A percentile compares a stretch with the other conserved stretches of the same genome.
Conservation (phyloP, 1,284 basidiomycete species). For the Mycosarcoma maydis region DNA sequence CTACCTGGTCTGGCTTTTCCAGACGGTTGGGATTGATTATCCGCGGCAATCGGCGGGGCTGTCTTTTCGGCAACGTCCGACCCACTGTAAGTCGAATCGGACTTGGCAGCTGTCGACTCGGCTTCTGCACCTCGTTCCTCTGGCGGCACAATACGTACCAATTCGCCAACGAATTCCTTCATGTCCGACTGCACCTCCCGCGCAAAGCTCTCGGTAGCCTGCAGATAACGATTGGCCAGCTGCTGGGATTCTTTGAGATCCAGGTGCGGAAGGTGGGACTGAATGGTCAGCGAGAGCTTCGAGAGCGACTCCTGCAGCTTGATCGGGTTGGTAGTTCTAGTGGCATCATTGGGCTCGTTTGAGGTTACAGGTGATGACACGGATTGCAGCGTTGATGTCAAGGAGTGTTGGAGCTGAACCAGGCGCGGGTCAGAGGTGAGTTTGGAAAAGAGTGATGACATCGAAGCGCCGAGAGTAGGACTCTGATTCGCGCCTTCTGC, state of each 20-base stretch:
- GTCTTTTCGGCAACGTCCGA: slow-evolving; percentile 3
- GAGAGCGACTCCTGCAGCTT: slow-evolving; percentile 48
- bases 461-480: slow-evolving; percentile 29
- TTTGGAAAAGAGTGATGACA: slow-evolving; percentile 40
- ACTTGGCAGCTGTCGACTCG: not conserved
- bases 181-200: slow-evolving; percentile 56
- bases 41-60: not conserved
- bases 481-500: slow-evolving; percentile 1
- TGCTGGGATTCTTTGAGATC: slow-evolving; percentile 53
- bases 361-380: slow-evolving; percentile 7
- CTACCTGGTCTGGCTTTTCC: too few relatives aligned
- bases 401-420: slow-evolving; percentile 36
- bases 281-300: slow-evolving; percentile 47
- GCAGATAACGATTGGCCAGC: slow-evolving; percentile 49
- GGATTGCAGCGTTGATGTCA: slow-evolving; percentile 30
- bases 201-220: slow-evolving; percentile 50
- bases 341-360: slow-evolving; percentile 1
- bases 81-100: slow-evolving; percentile 12
- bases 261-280: slow-evolving; percentile 53
- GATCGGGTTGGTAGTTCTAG: slow-evolving; percentile 9
- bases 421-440: slow-evolving; percentile 40
- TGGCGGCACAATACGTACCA: slow-evolving; percentile 57
- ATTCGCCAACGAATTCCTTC: slow-evolving; percentile 50
- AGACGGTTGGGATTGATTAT: too few relatives aligned
- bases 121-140: slow-evolving; percentile 14